phyloP scores from a whole-genome alignment of 306 rosid species.

The Trifolium dubium region DNA sequence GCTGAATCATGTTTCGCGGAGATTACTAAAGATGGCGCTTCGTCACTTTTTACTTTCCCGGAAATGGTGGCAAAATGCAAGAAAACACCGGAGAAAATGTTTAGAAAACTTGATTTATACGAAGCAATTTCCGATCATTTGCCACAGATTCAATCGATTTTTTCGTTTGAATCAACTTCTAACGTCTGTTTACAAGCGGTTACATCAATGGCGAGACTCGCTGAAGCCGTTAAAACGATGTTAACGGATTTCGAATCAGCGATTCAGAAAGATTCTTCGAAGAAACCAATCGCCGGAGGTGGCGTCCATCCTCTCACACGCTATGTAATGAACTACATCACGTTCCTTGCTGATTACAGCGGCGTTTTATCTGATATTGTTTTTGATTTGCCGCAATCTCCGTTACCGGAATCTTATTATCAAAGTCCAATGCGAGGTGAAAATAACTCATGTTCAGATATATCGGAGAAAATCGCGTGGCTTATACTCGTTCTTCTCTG shows the following conservation, averaged over 20 bases:
- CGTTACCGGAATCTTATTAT: constrained; percentile 70
- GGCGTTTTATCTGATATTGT: constrained; percentile 56
- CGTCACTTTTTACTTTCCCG: constrained; percentile 65
- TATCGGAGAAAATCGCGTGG: constrained; percentile 68
- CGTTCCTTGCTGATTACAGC: constrained; percentile 67
- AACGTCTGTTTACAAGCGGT: constrained; percentile 54
- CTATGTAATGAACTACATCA: constrained; percentile 79
- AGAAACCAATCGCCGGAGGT: constrained; percentile 57
- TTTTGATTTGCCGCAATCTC: constrained; percentile 65
- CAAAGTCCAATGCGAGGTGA: constrained; percentile 47
- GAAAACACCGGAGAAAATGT: constrained; percentile 80
- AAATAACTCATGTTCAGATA: constrained; percentile 34
- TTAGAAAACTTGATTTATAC: constrained; percentile 68
- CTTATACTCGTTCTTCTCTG: constrained; percentile 71
- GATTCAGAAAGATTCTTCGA: constrained; percentile 68
- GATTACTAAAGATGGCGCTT: constrained; percentile 62
- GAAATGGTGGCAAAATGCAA: constrained; percentile 74
- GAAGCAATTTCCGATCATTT: constrained; percentile 58
- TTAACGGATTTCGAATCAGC: constrained; percentile 71
- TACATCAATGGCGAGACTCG: constrained; percentile 49
- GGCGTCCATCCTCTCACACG: constrained; percentile 82
- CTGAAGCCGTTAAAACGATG: constrained; percentile 52
- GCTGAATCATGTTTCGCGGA: constrained; percentile 65
- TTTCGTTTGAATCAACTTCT: constrained; percentile 67
- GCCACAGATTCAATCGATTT: constrained; percentile 69